Base-by-base conservation (phyloP, 139 green algal species). In the Pleodorina starrii region DNA sequence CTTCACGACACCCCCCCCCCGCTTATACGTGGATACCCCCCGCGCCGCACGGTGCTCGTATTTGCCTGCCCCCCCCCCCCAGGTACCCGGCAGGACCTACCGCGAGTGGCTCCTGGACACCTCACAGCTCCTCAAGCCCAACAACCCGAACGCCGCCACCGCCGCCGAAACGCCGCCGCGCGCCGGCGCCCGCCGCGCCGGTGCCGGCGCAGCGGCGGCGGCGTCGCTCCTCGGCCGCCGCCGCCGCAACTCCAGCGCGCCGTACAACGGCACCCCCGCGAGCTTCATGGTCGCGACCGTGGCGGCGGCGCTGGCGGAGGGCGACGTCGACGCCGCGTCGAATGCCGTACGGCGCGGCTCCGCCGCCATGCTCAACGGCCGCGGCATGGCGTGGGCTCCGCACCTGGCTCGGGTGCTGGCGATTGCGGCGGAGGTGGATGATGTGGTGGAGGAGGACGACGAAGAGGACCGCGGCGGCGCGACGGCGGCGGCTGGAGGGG, bases 101-200 rank as follows among this genome's bases (percentile, higher is more conserved):
- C 83, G 83, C 35, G 83, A 81, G 25, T 89, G 83, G 83, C 81
- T 68, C 27, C 48, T 89, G 68, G 83, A 89, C 68, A 16, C 29
- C 10, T 27, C 21, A 0, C 43, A 27, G 14, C 82, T 88, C 4
- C 16, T 80, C 27, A 57, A 7, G 16, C 7, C 77, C 2, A 5
- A n/a, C 12, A 35, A 32, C 14, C n/a, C n/a, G n/a, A 38, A 38
- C 7, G 66, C 50, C 50, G 50, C 50, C 50, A 60, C 50, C 14
- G 50, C 50, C 50, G 66, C 9, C 35, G 66, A 16, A 44, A 48
- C 66, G 4, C 32, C 66, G 11, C 17, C 29, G 59, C 5, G 59
- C 59, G n/a, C n/a, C n/a, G n/a, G n/a, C n/a, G n/a, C n/a, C n/a
- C n/a, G n/a, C n/a, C n/a, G n/a, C n/a, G n/a, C n/a, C n/a, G n/a